A percentile compares a stretch with the other conserved stretches of the same genome.
Evolutionary conservation across 106 monocot genomes (phyloP).

Genomic region (Allium sativum): DNA sequence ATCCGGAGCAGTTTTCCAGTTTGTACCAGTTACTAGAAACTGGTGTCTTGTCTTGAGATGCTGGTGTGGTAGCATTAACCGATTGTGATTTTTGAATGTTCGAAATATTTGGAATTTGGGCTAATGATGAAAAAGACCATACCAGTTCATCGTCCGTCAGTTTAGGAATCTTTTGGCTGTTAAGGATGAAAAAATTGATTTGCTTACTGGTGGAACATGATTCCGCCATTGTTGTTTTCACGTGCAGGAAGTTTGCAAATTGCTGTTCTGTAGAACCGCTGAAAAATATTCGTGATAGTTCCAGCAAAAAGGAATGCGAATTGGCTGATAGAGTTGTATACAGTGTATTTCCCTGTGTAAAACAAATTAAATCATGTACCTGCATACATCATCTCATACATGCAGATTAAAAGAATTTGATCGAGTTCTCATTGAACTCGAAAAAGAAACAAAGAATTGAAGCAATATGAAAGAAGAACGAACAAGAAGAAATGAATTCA

Average conservation of each 20-base stretch:
- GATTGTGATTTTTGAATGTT: slow-evolving; percentile 3
- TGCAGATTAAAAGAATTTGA: too few species aligned
- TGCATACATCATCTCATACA: too few species aligned
- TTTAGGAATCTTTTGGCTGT: slow-evolving; percentile 63
- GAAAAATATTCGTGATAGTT: slow-evolving; percentile 77
- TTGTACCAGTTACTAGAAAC: slow-evolving; percentile 36
- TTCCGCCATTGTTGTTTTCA: slow-evolving; percentile 72
- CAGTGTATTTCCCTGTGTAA: slow-evolving; percentile 56
- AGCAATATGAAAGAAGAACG: too few species aligned
- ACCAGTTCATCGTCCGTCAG: slow-evolving; percentile 54
- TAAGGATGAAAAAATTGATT: slow-evolving; percentile 61
- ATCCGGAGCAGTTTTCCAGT: slow-evolving; percentile 63
- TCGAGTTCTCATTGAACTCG: too few species aligned
- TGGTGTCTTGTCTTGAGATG: slow-evolving; percentile 18
- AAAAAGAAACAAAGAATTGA: too few species aligned
- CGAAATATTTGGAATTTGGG: background rate
- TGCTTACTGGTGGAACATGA: slow-evolving; percentile 56
- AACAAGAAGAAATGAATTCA: too few species aligned
- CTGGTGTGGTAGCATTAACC: background rate
- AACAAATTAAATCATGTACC: background rate
- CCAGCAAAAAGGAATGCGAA: slow-evolving; percentile 71
- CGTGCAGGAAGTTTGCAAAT: slow-evolving; percentile 94
- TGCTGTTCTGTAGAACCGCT: slow-evolving; percentile 60
- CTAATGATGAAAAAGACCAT: slow-evolving; percentile 48
- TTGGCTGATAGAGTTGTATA: slow-evolving; percentile 41